Conservation (phyloP, 2,329 filamentous ascomycete species). For the Pseudogymnoascus sp. region DNA sequence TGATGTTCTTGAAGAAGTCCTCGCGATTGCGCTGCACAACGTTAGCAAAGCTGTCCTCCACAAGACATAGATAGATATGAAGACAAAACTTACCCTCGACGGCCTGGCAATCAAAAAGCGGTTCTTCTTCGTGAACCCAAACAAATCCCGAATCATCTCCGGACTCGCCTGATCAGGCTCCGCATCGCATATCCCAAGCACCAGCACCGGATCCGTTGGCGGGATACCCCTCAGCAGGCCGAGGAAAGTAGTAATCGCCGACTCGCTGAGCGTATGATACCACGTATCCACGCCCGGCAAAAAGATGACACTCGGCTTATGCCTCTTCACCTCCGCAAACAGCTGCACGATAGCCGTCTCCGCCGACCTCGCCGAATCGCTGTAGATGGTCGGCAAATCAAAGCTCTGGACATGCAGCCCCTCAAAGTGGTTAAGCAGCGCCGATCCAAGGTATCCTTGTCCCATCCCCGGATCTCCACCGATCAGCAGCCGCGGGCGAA, state of each 20-base stretch:
- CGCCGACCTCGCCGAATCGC: constrained; percentile 60
- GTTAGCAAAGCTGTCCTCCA: constrained; percentile 24
- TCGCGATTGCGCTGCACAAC: constrained; percentile 49
- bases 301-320: constrained; percentile 94
- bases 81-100: constrained; percentile 42
- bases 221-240: constrained; percentile 73
- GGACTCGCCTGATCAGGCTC: constrained; percentile 53
- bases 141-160: constrained; percentile 66
- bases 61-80: neutral
- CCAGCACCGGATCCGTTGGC: constrained; percentile 82
- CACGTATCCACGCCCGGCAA: constrained; percentile 85
- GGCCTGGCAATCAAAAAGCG: constrained; percentile 64
- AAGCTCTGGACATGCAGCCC: constrained; percentile 92
- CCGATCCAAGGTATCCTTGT: constrained; percentile 79
- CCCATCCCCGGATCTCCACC: constrained; percentile 84
- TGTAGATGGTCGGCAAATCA: constrained; percentile 78
- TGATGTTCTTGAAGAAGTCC: constrained; percentile 71
- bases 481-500: constrained; percentile 79
- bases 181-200: constrained; percentile 77
- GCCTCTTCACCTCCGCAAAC: constrained; percentile 85
- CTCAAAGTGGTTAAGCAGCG: constrained; percentile 83
- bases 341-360: constrained; percentile 86
- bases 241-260: constrained; percentile 72
- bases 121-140: constrained; percentile 78
- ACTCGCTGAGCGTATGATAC: constrained; percentile 55